A percentile compares a stretch with the other conserved stretches of the same genome.
phyloP scores from a whole-genome alignment of 2,329 filamentous ascomycete genomes.

The Fusarium zealandicum region DNA sequence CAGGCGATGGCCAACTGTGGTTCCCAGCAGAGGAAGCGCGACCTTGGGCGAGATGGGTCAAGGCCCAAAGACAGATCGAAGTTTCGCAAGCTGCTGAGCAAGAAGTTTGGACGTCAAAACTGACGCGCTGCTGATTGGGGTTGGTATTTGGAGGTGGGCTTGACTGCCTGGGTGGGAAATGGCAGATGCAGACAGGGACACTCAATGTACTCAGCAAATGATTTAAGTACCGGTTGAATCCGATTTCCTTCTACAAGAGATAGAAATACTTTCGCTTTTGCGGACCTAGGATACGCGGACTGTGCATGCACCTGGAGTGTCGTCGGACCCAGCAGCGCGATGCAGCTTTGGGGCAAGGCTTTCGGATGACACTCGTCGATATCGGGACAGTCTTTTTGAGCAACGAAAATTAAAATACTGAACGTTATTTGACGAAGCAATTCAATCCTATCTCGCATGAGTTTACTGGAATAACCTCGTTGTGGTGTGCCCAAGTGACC shows the following conservation, averaged over 20 bases:
- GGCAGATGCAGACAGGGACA: neutral
- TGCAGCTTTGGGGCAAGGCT: neutral
- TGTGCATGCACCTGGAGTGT: no score
- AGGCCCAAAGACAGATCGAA: neutral
- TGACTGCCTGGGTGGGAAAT: neutral
- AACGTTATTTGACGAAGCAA: no score
- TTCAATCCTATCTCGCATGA: no score
- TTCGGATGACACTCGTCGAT: neutral
- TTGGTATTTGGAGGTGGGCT: neutral
- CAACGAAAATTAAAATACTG: no score
- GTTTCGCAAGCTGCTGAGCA: slow-evolving; percentile 13
- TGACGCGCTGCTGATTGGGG: neutral
- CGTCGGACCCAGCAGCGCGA: no score
- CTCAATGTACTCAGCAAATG: neutral
- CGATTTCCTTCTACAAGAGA: neutral
- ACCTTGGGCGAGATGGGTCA: neutral
- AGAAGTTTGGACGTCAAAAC: slow-evolving; percentile 9
- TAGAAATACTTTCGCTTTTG: no score
- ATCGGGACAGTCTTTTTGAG: neutral
- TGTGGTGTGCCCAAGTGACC: neutral
- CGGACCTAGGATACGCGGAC: no score
- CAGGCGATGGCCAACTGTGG: neutral
- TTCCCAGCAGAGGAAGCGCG: neutral
- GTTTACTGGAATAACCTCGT: neutral
- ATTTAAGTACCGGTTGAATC: neutral